Evolutionary conservation across 331 rosid genomes (phyloP).

Genomic region (Saraca asoca): DNA sequence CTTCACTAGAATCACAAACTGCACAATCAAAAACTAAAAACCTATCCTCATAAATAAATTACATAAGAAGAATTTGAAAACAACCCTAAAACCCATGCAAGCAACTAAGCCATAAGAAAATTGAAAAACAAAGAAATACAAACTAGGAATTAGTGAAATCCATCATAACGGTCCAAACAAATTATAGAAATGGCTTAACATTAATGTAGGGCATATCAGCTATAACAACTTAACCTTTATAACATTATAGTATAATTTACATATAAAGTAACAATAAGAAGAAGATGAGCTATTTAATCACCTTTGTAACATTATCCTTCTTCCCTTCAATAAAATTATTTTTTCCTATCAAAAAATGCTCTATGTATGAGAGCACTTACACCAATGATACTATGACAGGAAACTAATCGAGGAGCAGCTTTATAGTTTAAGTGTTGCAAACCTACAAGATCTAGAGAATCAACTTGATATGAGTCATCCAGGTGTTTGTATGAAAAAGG

Average conservation of each 20-base stretch:
- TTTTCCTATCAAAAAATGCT: too few species aligned
- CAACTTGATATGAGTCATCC: constrained; percentile 66
- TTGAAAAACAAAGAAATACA: neutral
- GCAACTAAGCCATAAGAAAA: constrained; percentile 10
- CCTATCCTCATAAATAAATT: constrained; percentile 17
- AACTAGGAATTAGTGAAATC: constrained; percentile 41
- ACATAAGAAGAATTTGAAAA: constrained; percentile 19
- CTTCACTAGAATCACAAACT: constrained; percentile 43
- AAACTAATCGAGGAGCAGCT: constrained; percentile 72
- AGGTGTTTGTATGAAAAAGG: constrained; percentile 74
- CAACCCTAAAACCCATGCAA: constrained; percentile 44
- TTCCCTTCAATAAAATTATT: too few species aligned
- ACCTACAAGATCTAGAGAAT: constrained; percentile 66
- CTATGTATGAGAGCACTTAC: too few species aligned
- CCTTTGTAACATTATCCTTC: too few species aligned
- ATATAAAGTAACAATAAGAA: too few species aligned
- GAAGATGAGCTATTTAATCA: too few species aligned
- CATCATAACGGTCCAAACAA: constrained; percentile 47
- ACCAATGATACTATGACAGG: too few species aligned
- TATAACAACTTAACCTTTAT: too few species aligned
- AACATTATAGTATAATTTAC: too few species aligned
- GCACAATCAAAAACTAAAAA: constrained; percentile 41
- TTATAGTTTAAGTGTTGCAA: constrained; percentile 54
- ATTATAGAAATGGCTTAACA: constrained; percentile 42
- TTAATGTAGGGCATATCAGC: too few species aligned